Evolutionary conservation across 108 stramenopile species (phyloP), one percentile per base, ranked within the genome.

Genomic region (Pelagomonas calceolata): DNA sequence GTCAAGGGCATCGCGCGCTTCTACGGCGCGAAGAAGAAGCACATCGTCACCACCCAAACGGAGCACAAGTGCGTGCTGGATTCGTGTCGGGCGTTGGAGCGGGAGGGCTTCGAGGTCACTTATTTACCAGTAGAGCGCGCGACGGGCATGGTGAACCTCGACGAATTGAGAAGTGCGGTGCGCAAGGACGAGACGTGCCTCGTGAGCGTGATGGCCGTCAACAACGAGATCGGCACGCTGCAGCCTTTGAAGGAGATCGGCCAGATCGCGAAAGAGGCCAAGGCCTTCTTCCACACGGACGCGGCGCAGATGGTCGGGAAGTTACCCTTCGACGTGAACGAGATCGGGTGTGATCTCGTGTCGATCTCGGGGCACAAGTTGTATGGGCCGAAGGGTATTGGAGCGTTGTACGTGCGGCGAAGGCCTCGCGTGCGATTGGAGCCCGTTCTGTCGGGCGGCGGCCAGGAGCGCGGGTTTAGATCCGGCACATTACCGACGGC

Each of bases 61-160:
- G 98, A 99, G 77, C 98, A 99, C 84, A 99, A 99, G 80, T 99
- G 98, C 79, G 98, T 99, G 18, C 79, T 99, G 75, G 98, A 99
- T 77, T 88, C 87, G 34, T 98, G 96, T 81, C 90, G 98, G 10
- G 86, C 69, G 65, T 79, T 99, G 67, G 98, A 99, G 83, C 76
- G 82, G 77, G 96, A 99, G 82, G 98, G 97, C 65, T 97, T 89
- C 75, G 92, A 98, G 64, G 95, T 99, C 15, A 95, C 94, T 12
- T 98, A 98, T 78, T 84, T 98, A 15, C 94, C 95, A 18, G 98
- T 97, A 26, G 71, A 85, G 71, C 67, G 71, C 26, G 70, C 85
- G 16, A 96, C 93, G 32, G 98, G 98, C 31, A 82, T 93, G 32
- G 83, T 99, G 32, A 90, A 95, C 79, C 84, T 97, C 82, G 82